Evolutionary conservation across 129 eudicot species (phyloP), one percentile per base, ranked within the genome.

Genomic region (Flaveria ramosissima): DNA sequence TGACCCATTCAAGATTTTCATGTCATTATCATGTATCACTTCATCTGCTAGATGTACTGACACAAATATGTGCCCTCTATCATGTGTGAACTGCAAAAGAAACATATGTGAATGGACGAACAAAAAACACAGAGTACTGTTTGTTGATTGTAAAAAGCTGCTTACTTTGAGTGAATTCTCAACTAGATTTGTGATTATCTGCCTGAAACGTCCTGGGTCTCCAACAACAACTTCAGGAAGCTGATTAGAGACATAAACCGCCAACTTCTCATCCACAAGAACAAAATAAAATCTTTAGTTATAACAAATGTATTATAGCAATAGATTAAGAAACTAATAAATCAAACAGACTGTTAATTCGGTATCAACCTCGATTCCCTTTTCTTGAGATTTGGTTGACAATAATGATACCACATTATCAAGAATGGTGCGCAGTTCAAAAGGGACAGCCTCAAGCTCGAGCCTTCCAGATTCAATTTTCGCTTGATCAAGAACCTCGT

Each of bases 391-490:
- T 87, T 89, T 91, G 36, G 82, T 84, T 23, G 96, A 85, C 77
- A 85, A 89, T 43, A 91, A 74, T 17, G 97, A 94, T 19, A 91
- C 60, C 67, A 91, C 90, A 59, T 91, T 80, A 66, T 94, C 99
- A 57, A 94, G 94, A 84, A 84, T 81, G 63, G 92, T 81, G 14
- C 92, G 92, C 47, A 91, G 84, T 78, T 91, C 96, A 77, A 94
- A 94, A 12, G 93, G 92, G 19, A 89, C 97, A 64, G 93, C 87
- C 78, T 91, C 99, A 7, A 94, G 90, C 80, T 94, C 99, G 39
- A 94, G 92, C 79, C 90, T 89, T 67, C 96, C 97, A 3, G 99
- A 89, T 78, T 94, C 99, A 66, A 94, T 94, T 87, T 94, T 94
- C 13, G 99, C 97, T 80, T 89, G 97, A 86, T 94, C 99, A 32